These are phyloP conservation scores for Colletotrichum gloeosporioides DNA, from an alignment of 2,329 filamentous ascomycete species.

Conservation along the genomic window DNA sequence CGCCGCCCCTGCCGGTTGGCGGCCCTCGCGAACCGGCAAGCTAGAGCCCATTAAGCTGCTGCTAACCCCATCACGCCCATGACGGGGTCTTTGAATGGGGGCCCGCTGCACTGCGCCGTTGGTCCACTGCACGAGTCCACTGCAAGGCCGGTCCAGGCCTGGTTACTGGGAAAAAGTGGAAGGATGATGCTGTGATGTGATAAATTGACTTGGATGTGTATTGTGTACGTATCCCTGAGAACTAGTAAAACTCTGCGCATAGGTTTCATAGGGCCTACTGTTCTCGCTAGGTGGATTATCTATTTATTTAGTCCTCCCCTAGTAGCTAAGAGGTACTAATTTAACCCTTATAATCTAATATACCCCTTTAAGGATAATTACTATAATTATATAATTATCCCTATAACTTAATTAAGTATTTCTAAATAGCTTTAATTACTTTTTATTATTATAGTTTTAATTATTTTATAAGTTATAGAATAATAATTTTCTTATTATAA, in stretches of 20 bases:
- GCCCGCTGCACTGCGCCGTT: background rate
- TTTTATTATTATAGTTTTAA: background rate
- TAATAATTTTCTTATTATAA: background rate
- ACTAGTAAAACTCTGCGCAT: background rate
- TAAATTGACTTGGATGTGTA: no score
- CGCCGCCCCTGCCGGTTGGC: background rate
- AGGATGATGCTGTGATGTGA: background rate
- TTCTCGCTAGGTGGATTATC: background rate
- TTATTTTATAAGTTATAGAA: background rate
- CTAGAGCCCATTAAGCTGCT: background rate
- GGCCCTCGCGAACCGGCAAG: slow-evolving; percentile 2
- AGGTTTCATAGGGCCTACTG: background rate
- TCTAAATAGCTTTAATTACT: background rate
- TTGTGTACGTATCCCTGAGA: background rate
- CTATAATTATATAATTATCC: background rate
- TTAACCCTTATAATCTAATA: background rate
- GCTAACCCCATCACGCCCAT: background rate
- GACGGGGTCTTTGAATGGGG: background rate
- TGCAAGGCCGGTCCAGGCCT: background rate
- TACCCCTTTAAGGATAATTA: background rate
- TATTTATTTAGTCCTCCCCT: no score
- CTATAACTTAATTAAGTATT: background rate
- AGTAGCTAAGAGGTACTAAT: no score
- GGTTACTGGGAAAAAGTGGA: background rate
- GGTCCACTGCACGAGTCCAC: background rate